These are phyloP conservation scores for Glomus cerebriforme DNA, from an alignment of 192 early-diverging fungal species.

Conservation along the genomic window DNA sequence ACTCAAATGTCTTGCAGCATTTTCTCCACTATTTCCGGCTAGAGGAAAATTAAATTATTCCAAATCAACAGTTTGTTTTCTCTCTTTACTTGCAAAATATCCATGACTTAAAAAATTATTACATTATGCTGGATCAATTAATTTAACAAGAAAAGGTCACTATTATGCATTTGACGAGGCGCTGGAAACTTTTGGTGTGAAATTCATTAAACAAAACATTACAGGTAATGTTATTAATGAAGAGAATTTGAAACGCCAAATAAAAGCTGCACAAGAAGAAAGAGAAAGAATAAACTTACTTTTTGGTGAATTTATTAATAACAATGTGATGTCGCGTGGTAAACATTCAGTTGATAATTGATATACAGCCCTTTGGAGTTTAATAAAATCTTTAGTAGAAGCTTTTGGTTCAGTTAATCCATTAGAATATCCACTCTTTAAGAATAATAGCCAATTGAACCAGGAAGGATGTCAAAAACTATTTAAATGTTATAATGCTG, in stretches of 20 bases:
- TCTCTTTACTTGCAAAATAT: not conserved
- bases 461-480: too few relatives aligned
- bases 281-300: not conserved
- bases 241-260: not conserved
- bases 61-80: not conserved
- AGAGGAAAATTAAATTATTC: too few relatives aligned
- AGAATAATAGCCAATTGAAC: too few relatives aligned
- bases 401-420: not conserved
- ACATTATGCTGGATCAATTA: not conserved
- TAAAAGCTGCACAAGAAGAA: not conserved
- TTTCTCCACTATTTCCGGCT: conserved; percentile 19
- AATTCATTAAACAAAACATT: conserved; percentile 22
- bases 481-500: too few relatives aligned
- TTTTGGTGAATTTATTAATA: conserved; percentile 1
- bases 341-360: not conserved
- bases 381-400: too few relatives aligned
- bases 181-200: not conserved
- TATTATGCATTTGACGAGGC: conserved; percentile 20
- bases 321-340: not conserved
- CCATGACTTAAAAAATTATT: not conserved
- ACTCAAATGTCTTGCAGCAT: not conserved
- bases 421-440: too few relatives aligned
- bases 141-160: conserved; percentile 12
- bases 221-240: not conserved
- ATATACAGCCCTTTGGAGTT: not conserved